A percentile compares a stretch with the other conserved stretches of the same genome.
Evolutionary conservation across 2,329 filamentous ascomycete genomes (phyloP).

Genomic region (Fusarium sp.): DNA sequence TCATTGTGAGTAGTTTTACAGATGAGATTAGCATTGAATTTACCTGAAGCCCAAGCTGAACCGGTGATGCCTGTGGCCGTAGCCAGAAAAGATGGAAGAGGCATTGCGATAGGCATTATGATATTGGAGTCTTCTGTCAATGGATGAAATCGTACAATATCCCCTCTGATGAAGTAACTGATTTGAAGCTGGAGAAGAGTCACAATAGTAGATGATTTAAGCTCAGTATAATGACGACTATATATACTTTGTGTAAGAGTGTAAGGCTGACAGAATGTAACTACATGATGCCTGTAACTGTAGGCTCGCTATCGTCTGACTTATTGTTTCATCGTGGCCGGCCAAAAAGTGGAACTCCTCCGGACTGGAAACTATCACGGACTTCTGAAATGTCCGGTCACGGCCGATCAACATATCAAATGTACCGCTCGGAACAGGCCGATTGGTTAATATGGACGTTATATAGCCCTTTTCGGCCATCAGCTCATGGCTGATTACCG

Average conservation of each 20-base stretch:
- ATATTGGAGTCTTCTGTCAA: not conserved
- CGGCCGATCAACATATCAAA: conserved; percentile 12
- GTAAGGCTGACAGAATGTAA: not conserved
- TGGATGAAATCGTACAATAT: too few relatives aligned
- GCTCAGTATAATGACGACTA: conserved; percentile 5
- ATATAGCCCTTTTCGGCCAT: conserved; percentile 9
- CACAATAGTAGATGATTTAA: not conserved
- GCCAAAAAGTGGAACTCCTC: conserved; percentile 29
- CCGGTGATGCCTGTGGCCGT: conserved; percentile 53
- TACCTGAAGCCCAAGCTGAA: conserved; percentile 54
- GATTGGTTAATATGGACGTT: conserved; percentile 18
- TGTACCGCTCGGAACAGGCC: conserved; percentile 6
- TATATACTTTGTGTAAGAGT: not conserved
- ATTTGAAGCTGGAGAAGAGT: not conserved
- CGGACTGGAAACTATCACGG: conserved; percentile 37
- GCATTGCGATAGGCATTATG: conserved; percentile 34
- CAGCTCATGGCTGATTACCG: not conserved
- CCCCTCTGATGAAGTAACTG: not conserved
- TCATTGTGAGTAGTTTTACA: not conserved
- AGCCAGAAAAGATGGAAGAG: conserved; percentile 49
- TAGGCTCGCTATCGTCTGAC: not conserved
- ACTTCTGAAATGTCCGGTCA: conserved; percentile 38
- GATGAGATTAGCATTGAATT: not conserved
- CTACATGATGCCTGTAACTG: fast-evolving
- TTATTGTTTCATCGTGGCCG: not conserved